Evolutionary conservation across 805 yeast genomes (phyloP).

Genomic region (Ogataea trehalophila): DNA sequence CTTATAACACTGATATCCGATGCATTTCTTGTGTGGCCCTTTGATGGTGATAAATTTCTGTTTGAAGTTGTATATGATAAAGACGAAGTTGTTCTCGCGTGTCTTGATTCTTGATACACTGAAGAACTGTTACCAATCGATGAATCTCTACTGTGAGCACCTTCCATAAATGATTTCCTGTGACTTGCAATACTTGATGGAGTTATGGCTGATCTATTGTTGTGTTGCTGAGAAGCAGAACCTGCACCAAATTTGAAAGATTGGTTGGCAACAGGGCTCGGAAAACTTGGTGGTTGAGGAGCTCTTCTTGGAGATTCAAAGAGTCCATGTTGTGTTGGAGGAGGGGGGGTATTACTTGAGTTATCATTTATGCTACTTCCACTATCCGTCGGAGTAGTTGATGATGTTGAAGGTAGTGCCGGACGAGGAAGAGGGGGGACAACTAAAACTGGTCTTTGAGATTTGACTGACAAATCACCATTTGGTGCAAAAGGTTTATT

Average conservation of each 20-base stretch:
- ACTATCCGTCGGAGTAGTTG: constrained; percentile 10
- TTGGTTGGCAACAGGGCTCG: constrained; percentile 22
- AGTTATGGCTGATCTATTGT: background rate
- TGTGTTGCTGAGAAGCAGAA: constrained; percentile 3
- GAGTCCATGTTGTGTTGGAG: constrained; percentile 13
- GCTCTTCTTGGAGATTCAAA: constrained; percentile 70
- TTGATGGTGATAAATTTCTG: constrained; percentile 20
- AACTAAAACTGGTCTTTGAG: constrained; percentile 18
- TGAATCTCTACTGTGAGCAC: constrained; percentile 23
- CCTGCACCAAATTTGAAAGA: constrained; percentile 23
- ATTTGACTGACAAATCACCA: background rate
- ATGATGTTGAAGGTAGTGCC: background rate
- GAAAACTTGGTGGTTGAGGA: constrained; percentile 55
- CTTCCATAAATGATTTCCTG: constrained; percentile 11
- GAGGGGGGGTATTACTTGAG: constrained; percentile 13
- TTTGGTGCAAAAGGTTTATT: constrained; percentile 1
- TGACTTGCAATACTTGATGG: background rate
- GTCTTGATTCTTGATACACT: constrained; percentile 40
- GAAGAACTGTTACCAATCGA: constrained; percentile 30
- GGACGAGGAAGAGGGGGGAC: constrained; percentile 15
- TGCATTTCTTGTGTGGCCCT: constrained; percentile 37
- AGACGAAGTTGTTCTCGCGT: constrained; percentile 32
- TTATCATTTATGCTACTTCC: constrained; percentile 3
- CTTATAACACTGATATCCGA: constrained; percentile 37
- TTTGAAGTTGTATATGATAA: constrained; percentile 22